phyloP scores from a whole-genome alignment of 805 yeast species.

The Wickerhamiella kurtzmanii region DNA sequence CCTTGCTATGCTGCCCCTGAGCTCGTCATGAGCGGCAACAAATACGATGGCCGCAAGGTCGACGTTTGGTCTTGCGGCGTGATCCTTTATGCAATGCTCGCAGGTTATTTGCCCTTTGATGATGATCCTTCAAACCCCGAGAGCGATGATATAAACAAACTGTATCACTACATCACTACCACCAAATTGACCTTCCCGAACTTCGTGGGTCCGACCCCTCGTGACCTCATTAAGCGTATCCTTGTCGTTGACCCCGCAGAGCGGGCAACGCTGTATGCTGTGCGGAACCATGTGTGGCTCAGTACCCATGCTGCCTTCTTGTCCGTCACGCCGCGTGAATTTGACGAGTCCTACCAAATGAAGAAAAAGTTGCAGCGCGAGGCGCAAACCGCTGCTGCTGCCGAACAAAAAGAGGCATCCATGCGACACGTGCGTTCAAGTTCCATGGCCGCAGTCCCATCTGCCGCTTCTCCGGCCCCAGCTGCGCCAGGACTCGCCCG shows the following conservation, averaged over 20 bases:
- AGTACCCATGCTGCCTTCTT: conserved; percentile 71
- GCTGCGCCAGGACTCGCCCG: conserved; percentile 1
- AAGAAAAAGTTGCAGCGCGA: conserved; percentile 1
- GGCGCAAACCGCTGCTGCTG: not conserved
- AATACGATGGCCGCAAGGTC: conserved; percentile 84
- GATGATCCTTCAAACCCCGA: conserved; percentile 96
- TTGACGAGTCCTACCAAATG: conserved; percentile 44
- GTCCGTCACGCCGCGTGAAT: conserved; percentile 73
- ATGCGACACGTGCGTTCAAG: conserved; percentile 4
- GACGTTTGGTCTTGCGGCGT: conserved; percentile 98
- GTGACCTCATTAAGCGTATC: conserved; percentile 77
- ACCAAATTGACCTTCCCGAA: conserved; percentile 94
- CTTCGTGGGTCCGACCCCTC: conserved; percentile 75
- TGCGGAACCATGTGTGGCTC: conserved; percentile 79
- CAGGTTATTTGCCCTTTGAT: conserved; percentile 94
- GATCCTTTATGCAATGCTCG: conserved; percentile 87
- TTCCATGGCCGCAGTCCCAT: not conserved
- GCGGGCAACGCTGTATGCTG: conserved; percentile 54
- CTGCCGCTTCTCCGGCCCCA: not conserved
- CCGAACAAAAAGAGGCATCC: conserved; percentile 3
- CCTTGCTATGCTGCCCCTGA: conserved; percentile 99
- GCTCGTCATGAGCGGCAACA: conserved; percentile 70
- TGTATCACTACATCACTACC: conserved; percentile 81
- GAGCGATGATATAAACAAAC: conserved; percentile 80
- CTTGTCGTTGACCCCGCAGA: conserved; percentile 69